A percentile compares a stretch with the other conserved stretches of the same genome.
Conservation (phyloP, 345 rosid species). For the Stellera chamaejasme region DNA sequence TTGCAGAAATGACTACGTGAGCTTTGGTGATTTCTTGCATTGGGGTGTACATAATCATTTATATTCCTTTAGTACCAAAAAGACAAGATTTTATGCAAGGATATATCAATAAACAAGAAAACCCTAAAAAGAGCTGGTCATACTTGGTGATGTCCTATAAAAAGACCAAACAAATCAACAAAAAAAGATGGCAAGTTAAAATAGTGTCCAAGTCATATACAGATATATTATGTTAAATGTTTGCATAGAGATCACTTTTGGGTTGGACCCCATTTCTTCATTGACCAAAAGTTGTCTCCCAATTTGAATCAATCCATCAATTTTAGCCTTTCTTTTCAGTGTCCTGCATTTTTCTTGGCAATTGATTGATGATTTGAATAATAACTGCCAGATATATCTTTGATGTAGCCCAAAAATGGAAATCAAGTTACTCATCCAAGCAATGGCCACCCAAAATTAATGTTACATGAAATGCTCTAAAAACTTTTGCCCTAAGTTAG, state of each 20-base stretch:
- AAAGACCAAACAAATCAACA: constrained; percentile 2
- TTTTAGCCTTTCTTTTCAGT: constrained; percentile 26
- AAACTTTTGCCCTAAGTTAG: too few relatives aligned
- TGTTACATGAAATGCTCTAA: too few relatives aligned
- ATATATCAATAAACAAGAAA: neutral
- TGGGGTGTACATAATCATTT: neutral
- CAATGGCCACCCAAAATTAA: too few relatives aligned
- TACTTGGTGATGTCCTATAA: too few relatives aligned
- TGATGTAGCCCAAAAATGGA: neutral
- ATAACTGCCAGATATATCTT: neutral
- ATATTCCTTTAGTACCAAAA: constrained; percentile 1
- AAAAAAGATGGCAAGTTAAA: neutral
- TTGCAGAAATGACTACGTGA: neutral
- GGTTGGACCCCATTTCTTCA: constrained; percentile 22
- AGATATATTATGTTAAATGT: constrained; percentile 16
- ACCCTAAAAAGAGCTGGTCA: too few relatives aligned
- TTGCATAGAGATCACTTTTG: constrained; percentile 1
- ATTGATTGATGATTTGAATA: neutral
- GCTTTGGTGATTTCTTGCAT: constrained; percentile 1
- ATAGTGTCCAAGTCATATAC: constrained; percentile 1
- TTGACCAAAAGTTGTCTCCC: constrained; percentile 18
- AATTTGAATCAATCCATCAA: constrained; percentile 10
- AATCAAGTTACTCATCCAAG: too few relatives aligned
- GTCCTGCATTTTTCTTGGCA: constrained; percentile 23
- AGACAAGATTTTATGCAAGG: neutral